Evolutionary conservation across 2,329 filamentous ascomycete species (phyloP), one percentile per base, ranked within the genome.

Genomic region (Zymoseptoria brevis): DNA sequence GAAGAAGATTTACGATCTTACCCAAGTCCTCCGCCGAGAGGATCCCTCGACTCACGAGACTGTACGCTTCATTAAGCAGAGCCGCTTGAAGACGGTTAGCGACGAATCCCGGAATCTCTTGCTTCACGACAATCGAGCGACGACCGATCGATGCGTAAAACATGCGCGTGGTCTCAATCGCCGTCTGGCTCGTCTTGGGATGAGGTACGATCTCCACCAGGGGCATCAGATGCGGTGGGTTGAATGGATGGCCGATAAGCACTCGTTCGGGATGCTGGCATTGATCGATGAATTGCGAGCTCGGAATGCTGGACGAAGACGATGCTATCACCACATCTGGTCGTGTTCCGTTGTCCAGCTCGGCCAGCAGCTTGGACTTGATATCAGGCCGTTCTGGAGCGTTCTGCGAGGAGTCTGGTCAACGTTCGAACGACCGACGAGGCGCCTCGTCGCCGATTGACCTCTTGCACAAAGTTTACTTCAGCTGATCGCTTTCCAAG

Each of bases 151-250:
- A 60, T 8, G 63, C 64, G 66, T 78, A 80, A 60, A 79, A 79
- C 0, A 52, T 63, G 62, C 75, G 71, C 1, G 75, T 69, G 8
- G 59, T 58, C 3, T 62, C 51, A 19, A 74, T 64, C 5, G 66
- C 62, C 0, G 56, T 57, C 0, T 58, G 16, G 4, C 66, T 58
- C 0, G 76, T 77, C 49, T 65, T 62, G 1, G 61, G 53, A 2
- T 74, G 72, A 8, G 73, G 74, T 1, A 79, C 77, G 0, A 80
- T 74, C 64, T 80, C 77, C 19, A 80, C 76, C 13, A 80, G 69
- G 0, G 77, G 77, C 19, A 80, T 76, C 19, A 80, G 67, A 61
- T 80, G 77, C 5, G 77, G 77, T 8, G 78, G 78, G 61, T 80
- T 79, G 69, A 79, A 79, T 0, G 78, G 77, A 62, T 80, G 78